These are phyloP conservation scores for Backusella parvicylindrica DNA, from an alignment of 192 early-diverging fungal genomes.

Conservation along the genomic window DNA sequence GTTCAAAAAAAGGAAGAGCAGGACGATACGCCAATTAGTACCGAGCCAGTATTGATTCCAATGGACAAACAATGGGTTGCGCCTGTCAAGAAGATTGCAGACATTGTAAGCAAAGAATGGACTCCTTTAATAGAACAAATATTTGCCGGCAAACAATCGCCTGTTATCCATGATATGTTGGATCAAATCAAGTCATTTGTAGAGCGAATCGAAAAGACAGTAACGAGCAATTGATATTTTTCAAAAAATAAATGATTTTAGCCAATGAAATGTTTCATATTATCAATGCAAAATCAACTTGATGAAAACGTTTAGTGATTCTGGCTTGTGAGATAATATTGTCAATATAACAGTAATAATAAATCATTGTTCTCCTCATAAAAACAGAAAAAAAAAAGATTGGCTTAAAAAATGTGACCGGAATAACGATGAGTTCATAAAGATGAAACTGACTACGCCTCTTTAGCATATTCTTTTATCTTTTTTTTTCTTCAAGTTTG, in stretches of 20 bases:
- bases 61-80: constrained; percentile 6
- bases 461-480: not conserved
- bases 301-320: no score
- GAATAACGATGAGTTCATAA: not conserved
- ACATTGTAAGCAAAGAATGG: constrained; percentile 9
- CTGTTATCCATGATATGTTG: constrained; percentile 10
- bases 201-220: not conserved
- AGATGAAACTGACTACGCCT: not conserved
- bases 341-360: no score
- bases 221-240: not conserved
- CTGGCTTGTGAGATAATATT: no score
- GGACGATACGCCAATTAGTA: not conserved
- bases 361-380: no score
- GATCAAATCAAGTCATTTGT: constrained; percentile 1
- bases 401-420: not conserved
- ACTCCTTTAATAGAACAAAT: not conserved
- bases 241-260: not conserved
- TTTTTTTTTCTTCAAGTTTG: not conserved
- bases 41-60: not conserved
- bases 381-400: no score
- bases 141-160: not conserved
- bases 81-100: not conserved
- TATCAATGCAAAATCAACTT: no score
- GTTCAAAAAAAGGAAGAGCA: not conserved
- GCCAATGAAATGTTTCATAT: no score